Conservation (phyloP, 331 rosid genomes). For the Rosa hybrid region DNA sequence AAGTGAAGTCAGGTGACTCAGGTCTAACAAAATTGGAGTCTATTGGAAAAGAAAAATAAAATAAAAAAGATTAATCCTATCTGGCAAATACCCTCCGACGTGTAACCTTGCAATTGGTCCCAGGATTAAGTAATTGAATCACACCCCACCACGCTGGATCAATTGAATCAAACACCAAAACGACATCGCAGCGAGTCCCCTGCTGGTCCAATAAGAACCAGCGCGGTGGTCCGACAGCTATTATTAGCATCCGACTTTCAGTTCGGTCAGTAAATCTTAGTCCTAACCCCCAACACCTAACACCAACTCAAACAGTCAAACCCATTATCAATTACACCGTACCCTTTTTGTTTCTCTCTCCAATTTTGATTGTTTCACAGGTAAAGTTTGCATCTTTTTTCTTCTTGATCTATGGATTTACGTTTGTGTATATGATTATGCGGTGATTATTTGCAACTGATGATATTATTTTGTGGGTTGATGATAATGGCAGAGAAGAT, state of each 20-base stretch:
- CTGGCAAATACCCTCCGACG: background rate
- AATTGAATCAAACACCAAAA: background rate
- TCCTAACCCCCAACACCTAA: background rate
- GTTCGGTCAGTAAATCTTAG: background rate
- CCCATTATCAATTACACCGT: background rate
- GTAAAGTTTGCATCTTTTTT: background rate
- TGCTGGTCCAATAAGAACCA: slow-evolving; percentile 13
- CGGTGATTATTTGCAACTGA: slow-evolving; percentile 7
- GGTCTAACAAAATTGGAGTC: too few relatives aligned
- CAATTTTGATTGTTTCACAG: background rate
- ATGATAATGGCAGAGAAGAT: background rate
- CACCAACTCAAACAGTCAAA: background rate
- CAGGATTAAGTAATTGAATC: background rate
- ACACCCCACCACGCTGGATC: slow-evolving; percentile 11
- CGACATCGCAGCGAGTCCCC: slow-evolving; percentile 1
- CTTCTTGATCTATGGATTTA: background rate
- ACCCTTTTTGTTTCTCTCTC: background rate
- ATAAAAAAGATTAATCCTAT: background rate
- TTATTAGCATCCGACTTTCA: background rate
- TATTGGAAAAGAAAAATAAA: too few relatives aligned
- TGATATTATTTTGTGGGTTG: background rate
- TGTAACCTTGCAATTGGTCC: background rate
- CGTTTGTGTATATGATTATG: background rate
- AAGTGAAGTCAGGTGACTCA: too few relatives aligned
- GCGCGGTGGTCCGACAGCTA: slow-evolving; percentile 18